Percentiles rank a stretch among this genome's conserved stretches.
Evolutionary conservation across 306 rosid genomes (phyloP).

Genomic region (Lithocarpus polystachyus): DNA sequence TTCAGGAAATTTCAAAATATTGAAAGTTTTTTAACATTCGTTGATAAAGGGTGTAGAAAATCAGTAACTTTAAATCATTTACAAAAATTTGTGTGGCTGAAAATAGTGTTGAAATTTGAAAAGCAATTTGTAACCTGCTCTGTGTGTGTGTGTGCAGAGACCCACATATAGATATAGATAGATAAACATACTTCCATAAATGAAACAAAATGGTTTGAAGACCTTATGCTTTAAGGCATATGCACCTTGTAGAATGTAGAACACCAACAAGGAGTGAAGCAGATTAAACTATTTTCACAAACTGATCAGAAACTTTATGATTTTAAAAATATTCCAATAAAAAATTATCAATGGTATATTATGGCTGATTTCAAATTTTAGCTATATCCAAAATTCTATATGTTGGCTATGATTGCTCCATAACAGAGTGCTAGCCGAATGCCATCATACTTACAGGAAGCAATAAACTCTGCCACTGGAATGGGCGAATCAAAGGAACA

Average conservation of each 20-base stretch:
- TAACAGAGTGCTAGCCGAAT: conserved; percentile 13
- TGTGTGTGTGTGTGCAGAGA: background rate
- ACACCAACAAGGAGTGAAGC: background rate
- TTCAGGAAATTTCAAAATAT: background rate
- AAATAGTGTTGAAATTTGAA: background rate
- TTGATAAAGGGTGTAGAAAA: background rate
- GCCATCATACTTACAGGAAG: conserved; percentile 74
- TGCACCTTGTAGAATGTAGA: background rate
- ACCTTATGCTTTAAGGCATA: background rate
- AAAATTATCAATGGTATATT: background rate
- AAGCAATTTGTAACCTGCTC: background rate
- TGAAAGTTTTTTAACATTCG: background rate
- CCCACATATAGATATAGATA: background rate
- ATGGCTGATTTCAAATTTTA: background rate
- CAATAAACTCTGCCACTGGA: conserved; percentile 94
- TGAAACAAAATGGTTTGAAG: background rate
- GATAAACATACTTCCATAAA: background rate
- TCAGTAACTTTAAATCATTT: background rate
- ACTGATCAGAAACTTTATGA: background rate
- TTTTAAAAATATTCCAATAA: background rate
- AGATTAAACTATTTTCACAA: background rate
- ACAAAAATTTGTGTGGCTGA: background rate
- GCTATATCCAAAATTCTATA: background rate
- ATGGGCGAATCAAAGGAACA: conserved; percentile 89
- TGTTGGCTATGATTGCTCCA: background rate